Evolutionary conservation across 305 asterid genomes (phyloP), one percentile per base, ranked within the genome.

Genomic region (Andrographis paniculata): DNA sequence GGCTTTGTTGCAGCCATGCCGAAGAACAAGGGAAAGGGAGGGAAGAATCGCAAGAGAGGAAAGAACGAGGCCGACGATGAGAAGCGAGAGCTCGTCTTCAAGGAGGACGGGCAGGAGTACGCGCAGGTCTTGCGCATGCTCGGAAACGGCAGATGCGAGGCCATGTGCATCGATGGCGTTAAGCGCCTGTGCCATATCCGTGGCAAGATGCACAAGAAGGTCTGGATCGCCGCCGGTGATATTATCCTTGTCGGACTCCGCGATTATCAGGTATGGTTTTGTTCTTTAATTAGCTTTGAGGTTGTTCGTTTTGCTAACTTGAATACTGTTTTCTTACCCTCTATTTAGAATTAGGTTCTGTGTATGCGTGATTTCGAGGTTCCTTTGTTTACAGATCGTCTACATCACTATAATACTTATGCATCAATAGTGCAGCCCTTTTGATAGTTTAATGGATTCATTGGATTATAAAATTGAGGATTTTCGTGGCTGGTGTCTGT

Each of bases 21-120:
- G 80, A 87, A 87, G 91, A 87, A 87, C 61, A 87, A 87, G 83
- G 96, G 96, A 31, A 87, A 86, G 80, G 96, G 96, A 79, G 94
- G 94, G 4, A 86, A 83, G 77, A 87, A 87, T 57, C 78, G 94
- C 54, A 87, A 87, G 77, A 80, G 96, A 54, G 96, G 96, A 7
- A 83, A 87, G 91, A 87, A 87, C 70, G 93, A 80, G 44, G 94
- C 93, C 7, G 96, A 87, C 35, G 96, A 87, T 20, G 96, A 82
- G 78, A 87, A 82, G 69, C 69, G 94, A 52, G 94, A 87, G 73
- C 78, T 87, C 1, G 87, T 87, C 4, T 87, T 87, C 68, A 87
- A 87, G 62, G 94, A 87, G 63, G 94, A 87, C 17, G 93, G 96
- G 0, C 96, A 87, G 64, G 93, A 87, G 54, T 87, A 87, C 42